A percentile compares a stretch with the other conserved stretches of the same genome.
Evolutionary conservation across 1,139 yeast genomes (phyloP).

Genomic region (Magnusiomyces clavatus): DNA sequence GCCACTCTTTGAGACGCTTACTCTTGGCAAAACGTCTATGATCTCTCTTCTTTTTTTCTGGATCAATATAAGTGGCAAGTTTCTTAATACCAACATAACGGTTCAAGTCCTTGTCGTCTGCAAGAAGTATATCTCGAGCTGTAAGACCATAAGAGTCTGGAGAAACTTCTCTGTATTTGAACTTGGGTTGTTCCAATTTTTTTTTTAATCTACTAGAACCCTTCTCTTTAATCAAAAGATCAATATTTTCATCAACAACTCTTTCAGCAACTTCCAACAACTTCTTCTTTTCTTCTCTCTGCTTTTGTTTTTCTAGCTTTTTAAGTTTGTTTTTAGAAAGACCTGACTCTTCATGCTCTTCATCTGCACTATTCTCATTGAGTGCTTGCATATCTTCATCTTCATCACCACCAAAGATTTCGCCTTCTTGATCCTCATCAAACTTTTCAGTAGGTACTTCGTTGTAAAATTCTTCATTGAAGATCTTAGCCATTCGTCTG

Average conservation of each 20-base stretch:
- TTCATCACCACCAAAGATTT: conserved; percentile 27
- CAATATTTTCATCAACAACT: conserved; percentile 51
- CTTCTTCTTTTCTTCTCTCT: conserved; percentile 55
- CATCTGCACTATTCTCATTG: conserved; percentile 26
- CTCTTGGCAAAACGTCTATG: conserved; percentile 77
- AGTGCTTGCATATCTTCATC: conserved; percentile 26
- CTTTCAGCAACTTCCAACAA: conserved; percentile 62
- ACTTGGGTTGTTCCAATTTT: conserved; percentile 42
- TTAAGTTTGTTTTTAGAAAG: conserved; percentile 24
- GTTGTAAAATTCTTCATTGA: conserved; percentile 68
- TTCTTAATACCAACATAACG: conserved; percentile 81
- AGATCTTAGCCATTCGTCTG: conserved; percentile 70
- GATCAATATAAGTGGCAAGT: conserved; percentile 84
- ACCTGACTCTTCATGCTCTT: conserved; percentile 20
- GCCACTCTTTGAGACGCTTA: conserved; percentile 82
- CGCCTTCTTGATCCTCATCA: conserved; percentile 25
- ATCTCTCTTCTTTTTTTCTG: conserved; percentile 67
- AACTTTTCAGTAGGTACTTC: conserved; percentile 33
- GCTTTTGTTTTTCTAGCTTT: conserved; percentile 46
- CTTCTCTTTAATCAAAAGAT: conserved; percentile 28
- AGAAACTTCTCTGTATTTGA: conserved; percentile 88
- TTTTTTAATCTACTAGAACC: conserved; percentile 17
- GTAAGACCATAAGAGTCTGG: conserved; percentile 89
- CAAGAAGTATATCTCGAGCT: conserved; percentile 79
- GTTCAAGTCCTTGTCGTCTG: conserved; percentile 81